Evolutionary conservation across 352 stramenopile species (phyloP), one percentile per base, ranked within the genome.

Genomic region (Pythium angustatum): DNA sequence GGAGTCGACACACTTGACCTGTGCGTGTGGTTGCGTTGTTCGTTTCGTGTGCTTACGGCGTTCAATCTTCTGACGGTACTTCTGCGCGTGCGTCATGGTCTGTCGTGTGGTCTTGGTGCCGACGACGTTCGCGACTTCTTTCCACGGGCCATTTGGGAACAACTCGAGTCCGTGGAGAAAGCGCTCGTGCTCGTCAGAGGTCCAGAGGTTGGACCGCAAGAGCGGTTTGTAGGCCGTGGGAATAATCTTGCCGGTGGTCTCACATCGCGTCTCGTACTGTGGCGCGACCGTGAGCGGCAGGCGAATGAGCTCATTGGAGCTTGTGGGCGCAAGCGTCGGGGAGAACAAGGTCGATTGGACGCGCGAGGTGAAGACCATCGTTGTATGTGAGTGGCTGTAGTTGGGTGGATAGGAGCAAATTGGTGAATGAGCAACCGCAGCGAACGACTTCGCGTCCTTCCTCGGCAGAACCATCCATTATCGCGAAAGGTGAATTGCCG

Each of bases 21-120:
- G 6, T n/a, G 40, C 40, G 15, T 47, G 40, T 30, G 11, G 5
- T 52, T 28, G 21, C 26, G 24, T 55, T 55, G 22, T 40, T 40
- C 22, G 21, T 22, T 58, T 58, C 2, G 36, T 15, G 14, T 9
- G 5, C 17, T 24, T 19, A 9, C 79, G 71, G 3, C 80, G 74
- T 15, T 75, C 74, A 59, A 92, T 92, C 70, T 92, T 92, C 60
- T 92, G 83, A 11, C 83, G 81, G 68, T 92, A 92, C 72, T 92
- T 92, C 31, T 92, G 83, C 40, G 83, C 83, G 51, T 90, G 83
- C 0, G 83, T 92, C 83, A 92, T 92, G 47, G 98, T 98, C 75
- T 99, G 97, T 14, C 96, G 89, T 7, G 94, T 81, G 6, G 87
- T 94, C 59, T 93, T 92, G 12, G 85, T 92, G 49, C 85, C 81